phyloP scores from a whole-genome alignment of 768 basidiomycete species.

The Trametes villosa region DNA sequence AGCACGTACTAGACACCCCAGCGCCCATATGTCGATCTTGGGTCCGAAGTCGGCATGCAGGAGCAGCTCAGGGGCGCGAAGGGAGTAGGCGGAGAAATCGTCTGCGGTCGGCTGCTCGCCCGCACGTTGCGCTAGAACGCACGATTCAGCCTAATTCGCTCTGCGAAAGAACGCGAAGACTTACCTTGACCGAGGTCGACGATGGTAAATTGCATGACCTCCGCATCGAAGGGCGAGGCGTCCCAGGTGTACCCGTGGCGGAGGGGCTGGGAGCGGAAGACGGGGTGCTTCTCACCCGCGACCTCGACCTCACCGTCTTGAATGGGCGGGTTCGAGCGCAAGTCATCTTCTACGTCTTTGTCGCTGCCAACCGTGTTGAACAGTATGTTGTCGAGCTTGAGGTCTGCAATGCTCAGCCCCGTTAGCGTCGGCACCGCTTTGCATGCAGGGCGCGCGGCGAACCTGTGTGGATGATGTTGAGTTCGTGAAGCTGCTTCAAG shows the following conservation, averaged over 20 bases:
- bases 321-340: background rate
- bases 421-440: background rate
- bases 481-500: conserved; percentile 22
- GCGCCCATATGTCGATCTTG: conserved; percentile 36
- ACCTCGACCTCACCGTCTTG: conserved; percentile 17
- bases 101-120: conserved; percentile 26
- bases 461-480: conserved; percentile 31
- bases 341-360: conserved; percentile 11
- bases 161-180: background rate
- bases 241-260: conserved; percentile 22
- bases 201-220: conserved; percentile 15
- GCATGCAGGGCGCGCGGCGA: background rate
- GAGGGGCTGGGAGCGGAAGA: conserved; percentile 27
- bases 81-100: conserved; percentile 22
- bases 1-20: conserved; percentile 34
- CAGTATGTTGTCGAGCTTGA: conserved; percentile 35
- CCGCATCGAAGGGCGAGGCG: conserved; percentile 17
- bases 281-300: conserved; percentile 5
- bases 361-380: conserved; percentile 22
- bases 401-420: conserved; percentile 17
- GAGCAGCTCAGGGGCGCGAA: conserved; percentile 38
- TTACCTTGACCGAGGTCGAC: conserved; percentile 31
- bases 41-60: conserved; percentile 28
- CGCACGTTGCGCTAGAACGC: conserved; percentile 27
- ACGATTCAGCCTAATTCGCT: background rate